These are phyloP conservation scores for Telfairia occidentalis DNA, from an alignment of 331 rosid genomes.

Conservation along the genomic window DNA sequence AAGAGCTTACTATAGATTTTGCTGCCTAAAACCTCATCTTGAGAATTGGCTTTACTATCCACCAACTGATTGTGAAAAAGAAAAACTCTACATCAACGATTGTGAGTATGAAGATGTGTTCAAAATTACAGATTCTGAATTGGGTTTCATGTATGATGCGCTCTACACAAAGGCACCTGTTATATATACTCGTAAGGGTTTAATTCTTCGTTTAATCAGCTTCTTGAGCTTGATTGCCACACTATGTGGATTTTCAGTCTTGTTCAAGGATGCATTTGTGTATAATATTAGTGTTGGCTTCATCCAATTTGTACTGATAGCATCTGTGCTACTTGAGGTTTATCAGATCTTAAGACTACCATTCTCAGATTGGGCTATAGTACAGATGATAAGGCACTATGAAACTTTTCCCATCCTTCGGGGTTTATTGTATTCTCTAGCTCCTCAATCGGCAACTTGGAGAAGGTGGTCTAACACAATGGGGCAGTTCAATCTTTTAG, in stretches of 20 bases:
- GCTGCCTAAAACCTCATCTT: constrained; percentile 49
- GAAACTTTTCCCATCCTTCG: constrained; percentile 18
- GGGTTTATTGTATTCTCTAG: constrained; percentile 30
- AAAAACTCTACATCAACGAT: constrained; percentile 21
- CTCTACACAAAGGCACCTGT: constrained; percentile 53
- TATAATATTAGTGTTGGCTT: constrained; percentile 21
- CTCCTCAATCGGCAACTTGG: constrained; percentile 30
- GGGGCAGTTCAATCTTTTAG: constrained; percentile 47
- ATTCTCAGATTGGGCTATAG: constrained; percentile 56
- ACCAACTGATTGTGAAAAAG: constrained; percentile 23
- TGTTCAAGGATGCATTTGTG: constrained; percentile 16
- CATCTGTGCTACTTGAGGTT: constrained; percentile 37
- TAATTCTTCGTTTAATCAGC: constrained; percentile 32
- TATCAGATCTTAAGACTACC: constrained; percentile 47
- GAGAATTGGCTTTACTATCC: constrained; percentile 57
- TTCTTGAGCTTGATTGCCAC: constrained; percentile 25
- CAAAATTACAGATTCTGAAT: constrained; percentile 42
- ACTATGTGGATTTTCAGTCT: constrained; percentile 22
- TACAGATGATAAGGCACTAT: constrained; percentile 36
- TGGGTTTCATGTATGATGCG: constrained; percentile 64
- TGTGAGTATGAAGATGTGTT: constrained; percentile 34
- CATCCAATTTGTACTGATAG: constrained; percentile 24
- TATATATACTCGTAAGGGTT: constrained; percentile 39
- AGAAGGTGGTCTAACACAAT: constrained; percentile 50
- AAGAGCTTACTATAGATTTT: constrained; percentile 50